Evolutionary conservation across 2,329 filamentous ascomycete species (phyloP).

Genomic region (Pezicula neosporulosa): DNA sequence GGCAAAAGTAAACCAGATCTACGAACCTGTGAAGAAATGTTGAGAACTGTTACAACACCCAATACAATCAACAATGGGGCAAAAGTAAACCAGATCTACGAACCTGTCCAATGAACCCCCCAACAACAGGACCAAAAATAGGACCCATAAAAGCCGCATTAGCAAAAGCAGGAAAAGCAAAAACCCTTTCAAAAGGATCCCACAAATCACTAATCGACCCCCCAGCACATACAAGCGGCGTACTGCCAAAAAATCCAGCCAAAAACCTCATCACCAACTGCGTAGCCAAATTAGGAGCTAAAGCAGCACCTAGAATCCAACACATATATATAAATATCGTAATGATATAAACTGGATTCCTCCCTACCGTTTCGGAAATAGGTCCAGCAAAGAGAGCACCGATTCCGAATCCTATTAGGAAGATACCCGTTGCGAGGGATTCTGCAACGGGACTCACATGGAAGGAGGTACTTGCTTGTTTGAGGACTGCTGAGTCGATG

Average conservation of each 20-base stretch:
- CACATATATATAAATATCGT: slow-evolving; percentile 37
- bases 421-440: slow-evolving; percentile 41
- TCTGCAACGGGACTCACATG: slow-evolving; percentile 46
- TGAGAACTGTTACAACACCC: too few species aligned
- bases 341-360: slow-evolving; percentile 37
- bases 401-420: slow-evolving; percentile 33
- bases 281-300: slow-evolving; percentile 38
- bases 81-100: too few species aligned
- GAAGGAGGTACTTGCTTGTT: slow-evolving; percentile 40
- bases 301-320: slow-evolving; percentile 37
- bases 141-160: slow-evolving; percentile 19
- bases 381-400: slow-evolving; percentile 35
- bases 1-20: too few species aligned
- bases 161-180: slow-evolving; percentile 24
- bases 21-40: too few species aligned
- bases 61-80: too few species aligned
- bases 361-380: slow-evolving; percentile 35
- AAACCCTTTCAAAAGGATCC: slow-evolving; percentile 24
- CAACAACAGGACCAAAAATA: slow-evolving; percentile 15
- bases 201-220: slow-evolving; percentile 37
- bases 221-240: slow-evolving; percentile 36
- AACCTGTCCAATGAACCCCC: slow-evolving; percentile 2
- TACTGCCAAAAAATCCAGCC: slow-evolving; percentile 38
- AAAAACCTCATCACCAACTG: slow-evolving; percentile 42
- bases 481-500: slow-evolving; percentile 46